phyloP scores from a whole-genome alignment of 768 basidiomycete genomes.

The Leccinum variicolor region DNA sequence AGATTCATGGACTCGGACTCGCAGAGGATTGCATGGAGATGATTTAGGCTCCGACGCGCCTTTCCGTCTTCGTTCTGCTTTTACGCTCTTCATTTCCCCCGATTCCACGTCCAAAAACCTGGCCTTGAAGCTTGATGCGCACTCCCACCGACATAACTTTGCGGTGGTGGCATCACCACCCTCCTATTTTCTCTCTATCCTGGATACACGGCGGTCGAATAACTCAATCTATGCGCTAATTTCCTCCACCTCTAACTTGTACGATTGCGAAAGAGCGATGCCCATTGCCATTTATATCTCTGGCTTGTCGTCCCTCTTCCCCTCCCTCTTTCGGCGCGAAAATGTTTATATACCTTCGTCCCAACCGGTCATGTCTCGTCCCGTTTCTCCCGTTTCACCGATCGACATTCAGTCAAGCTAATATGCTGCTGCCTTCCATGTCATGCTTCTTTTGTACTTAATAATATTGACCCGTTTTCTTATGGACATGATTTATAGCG shows the following conservation, averaged over 20 bases:
- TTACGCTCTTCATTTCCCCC: neutral
- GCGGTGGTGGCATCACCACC: conserved; percentile 1
- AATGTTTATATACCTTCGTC: conserved; percentile 2
- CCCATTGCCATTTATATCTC: neutral
- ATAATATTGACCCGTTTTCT: neutral
- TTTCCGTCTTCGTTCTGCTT: neutral
- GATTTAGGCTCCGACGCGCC: conserved; percentile 7
- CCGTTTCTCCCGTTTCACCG: neutral
- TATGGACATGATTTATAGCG: neutral
- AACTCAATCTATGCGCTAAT: neutral
- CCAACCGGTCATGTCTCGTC: neutral
- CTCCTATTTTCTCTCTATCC: neutral
- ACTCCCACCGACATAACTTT: neutral
- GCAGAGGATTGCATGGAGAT: conserved; percentile 16
- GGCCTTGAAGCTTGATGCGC: neutral
- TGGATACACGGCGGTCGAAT: neutral
- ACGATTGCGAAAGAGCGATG: neutral
- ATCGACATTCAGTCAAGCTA: neutral
- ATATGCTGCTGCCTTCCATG: neutral
- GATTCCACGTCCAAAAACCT: neutral
- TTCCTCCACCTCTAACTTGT: neutral
- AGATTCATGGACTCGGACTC: conserved; percentile 4
- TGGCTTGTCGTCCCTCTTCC: neutral
- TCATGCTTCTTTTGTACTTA: neutral
- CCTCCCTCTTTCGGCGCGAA: neutral